Evolutionary conservation across 495 filamentous ascomycete genomes (phyloP).

Genomic region (Neurospora sp.): DNA sequence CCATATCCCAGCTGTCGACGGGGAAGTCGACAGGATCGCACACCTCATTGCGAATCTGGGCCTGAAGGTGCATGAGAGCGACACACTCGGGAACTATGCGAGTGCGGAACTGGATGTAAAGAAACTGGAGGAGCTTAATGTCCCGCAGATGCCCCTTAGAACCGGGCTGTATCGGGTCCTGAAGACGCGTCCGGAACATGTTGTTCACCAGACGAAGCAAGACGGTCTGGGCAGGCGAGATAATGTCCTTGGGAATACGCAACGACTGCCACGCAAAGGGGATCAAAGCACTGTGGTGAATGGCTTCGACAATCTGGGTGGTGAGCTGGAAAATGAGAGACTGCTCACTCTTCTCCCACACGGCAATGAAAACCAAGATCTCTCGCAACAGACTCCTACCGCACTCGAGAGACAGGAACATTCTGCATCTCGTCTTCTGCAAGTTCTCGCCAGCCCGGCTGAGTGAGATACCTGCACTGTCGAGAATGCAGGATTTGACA

Average conservation of each 20-base stretch:
- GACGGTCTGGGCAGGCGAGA: slow-evolving; percentile 86
- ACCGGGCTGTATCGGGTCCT: slow-evolving; percentile 45
- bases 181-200: slow-evolving; percentile 64
- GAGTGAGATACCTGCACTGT: slow-evolving; percentile 46
- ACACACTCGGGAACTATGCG: slow-evolving; percentile 87
- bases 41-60: slow-evolving; percentile 56
- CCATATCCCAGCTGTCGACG: slow-evolving; percentile 93
- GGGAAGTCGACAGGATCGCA: slow-evolving; percentile 66
- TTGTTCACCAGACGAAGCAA: slow-evolving; percentile 81
- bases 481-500: slow-evolving; percentile 79
- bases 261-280: slow-evolving; percentile 86
- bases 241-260: slow-evolving; percentile 86
- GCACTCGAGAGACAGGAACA: slow-evolving; percentile 75
- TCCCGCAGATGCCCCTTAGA: slow-evolving; percentile 37
- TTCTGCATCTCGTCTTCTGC: slow-evolving; percentile 76
- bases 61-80: slow-evolving; percentile 85
- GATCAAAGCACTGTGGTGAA: slow-evolving; percentile 77
- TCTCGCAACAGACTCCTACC: slow-evolving; percentile 82
- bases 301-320: slow-evolving; percentile 87
- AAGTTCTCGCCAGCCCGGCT: slow-evolving; percentile 57
- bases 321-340: slow-evolving; percentile 92
- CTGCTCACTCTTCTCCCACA: slow-evolving; percentile 87
- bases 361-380: slow-evolving; percentile 88
- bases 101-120: slow-evolving; percentile 84
- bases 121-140: slow-evolving; percentile 64